A percentile compares a stretch with the other conserved stretches of the same genome.
These are phyloP conservation scores for Penicillium sp. DNA, from an alignment of 2,329 filamentous ascomycete genomes.

Conservation along the genomic window DNA sequence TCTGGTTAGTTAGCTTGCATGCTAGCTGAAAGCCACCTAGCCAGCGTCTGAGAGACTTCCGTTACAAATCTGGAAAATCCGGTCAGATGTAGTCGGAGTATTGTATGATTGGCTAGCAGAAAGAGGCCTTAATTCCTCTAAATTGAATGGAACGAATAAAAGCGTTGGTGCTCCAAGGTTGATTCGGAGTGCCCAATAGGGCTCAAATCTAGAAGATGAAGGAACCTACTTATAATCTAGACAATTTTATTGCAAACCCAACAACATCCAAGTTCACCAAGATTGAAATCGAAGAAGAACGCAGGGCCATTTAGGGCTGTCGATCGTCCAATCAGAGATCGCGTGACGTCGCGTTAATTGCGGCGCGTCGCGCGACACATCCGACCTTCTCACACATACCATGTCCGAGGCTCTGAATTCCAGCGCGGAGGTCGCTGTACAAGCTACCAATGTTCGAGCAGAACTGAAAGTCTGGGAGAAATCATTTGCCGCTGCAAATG, in stretches of 20 bases:
- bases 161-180: too few species aligned
- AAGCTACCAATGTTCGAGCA: slow-evolving; percentile 39
- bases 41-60: not conserved
- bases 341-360: slow-evolving; percentile 29
- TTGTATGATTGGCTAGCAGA: too few species aligned
- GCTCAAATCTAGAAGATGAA: too few species aligned
- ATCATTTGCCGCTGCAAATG: slow-evolving; percentile 44
- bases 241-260: too few species aligned
- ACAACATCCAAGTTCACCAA: too few species aligned
- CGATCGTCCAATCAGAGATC: slow-evolving; percentile 4
- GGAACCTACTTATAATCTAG: too few species aligned
- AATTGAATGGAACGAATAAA: too few species aligned
- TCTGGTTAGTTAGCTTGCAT: too few species aligned
- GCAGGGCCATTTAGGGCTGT: not conserved
- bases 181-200: too few species aligned
- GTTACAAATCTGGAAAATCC: not conserved
- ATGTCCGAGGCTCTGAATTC: slow-evolving; percentile 29
- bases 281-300: not conserved
- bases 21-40: not conserved
- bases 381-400: slow-evolving; percentile 18
- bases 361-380: slow-evolving; percentile 1
- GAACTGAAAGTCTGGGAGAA: slow-evolving; percentile 53
- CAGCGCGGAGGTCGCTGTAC: slow-evolving; percentile 26
- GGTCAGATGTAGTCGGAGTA: too few species aligned
- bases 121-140: too few species aligned